Evolutionary conservation across 2,329 filamentous ascomycete genomes (phyloP).

Genomic region (Escovopsis sp.): DNA sequence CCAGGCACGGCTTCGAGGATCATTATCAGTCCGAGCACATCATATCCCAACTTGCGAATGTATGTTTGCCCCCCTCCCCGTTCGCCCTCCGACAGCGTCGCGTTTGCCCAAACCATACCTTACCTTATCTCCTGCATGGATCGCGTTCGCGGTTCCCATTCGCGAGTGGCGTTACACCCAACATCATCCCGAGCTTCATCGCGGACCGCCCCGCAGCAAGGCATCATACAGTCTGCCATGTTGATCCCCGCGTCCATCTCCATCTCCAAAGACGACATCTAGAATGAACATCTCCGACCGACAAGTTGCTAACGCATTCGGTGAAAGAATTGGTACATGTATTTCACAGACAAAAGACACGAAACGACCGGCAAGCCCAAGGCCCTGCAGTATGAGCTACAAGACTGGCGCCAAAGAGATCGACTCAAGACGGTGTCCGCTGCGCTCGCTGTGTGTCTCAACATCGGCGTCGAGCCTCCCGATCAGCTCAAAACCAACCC

Average conservation of each 20-base stretch:
- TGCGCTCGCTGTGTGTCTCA: constrained; percentile 83
- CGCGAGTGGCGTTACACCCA: too few relatives aligned
- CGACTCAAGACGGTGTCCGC: constrained; percentile 93
- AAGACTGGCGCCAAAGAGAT: constrained; percentile 97
- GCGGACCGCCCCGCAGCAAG: too few relatives aligned
- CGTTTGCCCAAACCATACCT: too few relatives aligned
- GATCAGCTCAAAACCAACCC: constrained; percentile 94
- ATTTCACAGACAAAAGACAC: constrained; percentile 95
- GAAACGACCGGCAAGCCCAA: constrained; percentile 86
- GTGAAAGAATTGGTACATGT: constrained; percentile 92
- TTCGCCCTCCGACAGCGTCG: too few relatives aligned
- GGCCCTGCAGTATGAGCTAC: constrained; percentile 47
- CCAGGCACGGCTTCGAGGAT: constrained; percentile 80
- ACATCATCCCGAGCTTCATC: too few relatives aligned
- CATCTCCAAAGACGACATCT: too few relatives aligned
- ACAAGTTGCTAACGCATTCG: too few relatives aligned
- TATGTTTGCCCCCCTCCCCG: constrained; percentile 28
- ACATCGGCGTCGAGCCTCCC: constrained; percentile 93
- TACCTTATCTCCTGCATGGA: too few relatives aligned
- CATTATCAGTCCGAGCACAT: constrained; percentile 87
- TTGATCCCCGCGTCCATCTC: too few relatives aligned
- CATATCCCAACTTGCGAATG: constrained; percentile 67
- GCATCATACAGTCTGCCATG: too few relatives aligned
- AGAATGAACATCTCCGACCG: too few relatives aligned
- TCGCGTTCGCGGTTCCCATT: too few relatives aligned